Evolutionary conservation across 2,329 filamentous ascomycete genomes (phyloP).

Genomic region (Fusarium sambucinum): DNA sequence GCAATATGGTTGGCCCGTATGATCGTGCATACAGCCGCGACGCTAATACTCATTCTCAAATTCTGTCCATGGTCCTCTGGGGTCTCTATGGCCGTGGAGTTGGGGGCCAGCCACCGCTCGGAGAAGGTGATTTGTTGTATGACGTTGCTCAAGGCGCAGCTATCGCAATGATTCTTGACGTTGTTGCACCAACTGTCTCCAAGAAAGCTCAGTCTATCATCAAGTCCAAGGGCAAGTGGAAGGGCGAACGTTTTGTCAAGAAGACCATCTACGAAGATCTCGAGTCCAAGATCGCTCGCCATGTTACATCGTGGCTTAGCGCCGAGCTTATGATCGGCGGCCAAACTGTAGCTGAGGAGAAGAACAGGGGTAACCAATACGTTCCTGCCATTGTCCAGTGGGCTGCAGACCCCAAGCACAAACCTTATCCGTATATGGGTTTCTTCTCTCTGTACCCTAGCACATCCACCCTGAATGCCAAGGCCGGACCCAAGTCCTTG

Average conservation of each 20-base stretch:
- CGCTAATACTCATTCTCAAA: conserved; percentile 36
- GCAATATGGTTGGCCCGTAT: conserved; percentile 42
- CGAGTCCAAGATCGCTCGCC: conserved; percentile 47
- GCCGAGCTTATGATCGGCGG: conserved; percentile 59
- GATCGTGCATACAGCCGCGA: conserved; percentile 43
- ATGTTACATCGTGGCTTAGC: conserved; percentile 57
- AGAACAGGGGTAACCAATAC: conserved; percentile 56
- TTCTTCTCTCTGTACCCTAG: conserved; percentile 23
- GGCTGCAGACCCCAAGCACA: conserved; percentile 12
- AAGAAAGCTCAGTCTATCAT: conserved; percentile 46
- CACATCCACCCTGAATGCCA: conserved; percentile 5
- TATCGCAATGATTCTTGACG: conserved; percentile 48
- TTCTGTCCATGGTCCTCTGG: conserved; percentile 22
- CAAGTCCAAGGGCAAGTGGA: conserved; percentile 51
- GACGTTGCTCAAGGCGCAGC: conserved; percentile 13
- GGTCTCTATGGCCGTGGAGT: conserved; percentile 12
- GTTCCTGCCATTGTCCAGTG: conserved; percentile 15
- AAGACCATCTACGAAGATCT: conserved; percentile 54
- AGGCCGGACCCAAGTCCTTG: conserved; percentile 4
- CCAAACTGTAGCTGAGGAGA: conserved; percentile 53
- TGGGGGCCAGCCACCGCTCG: conserved; percentile 11
- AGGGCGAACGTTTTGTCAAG: conserved; percentile 52
- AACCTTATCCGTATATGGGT: conserved; percentile 15
- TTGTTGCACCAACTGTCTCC: conserved; percentile 54
- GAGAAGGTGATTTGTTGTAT: conserved; percentile 15